phyloP scores from a whole-genome alignment of 257 asterid species.

The Buddleja alternifolia region DNA sequence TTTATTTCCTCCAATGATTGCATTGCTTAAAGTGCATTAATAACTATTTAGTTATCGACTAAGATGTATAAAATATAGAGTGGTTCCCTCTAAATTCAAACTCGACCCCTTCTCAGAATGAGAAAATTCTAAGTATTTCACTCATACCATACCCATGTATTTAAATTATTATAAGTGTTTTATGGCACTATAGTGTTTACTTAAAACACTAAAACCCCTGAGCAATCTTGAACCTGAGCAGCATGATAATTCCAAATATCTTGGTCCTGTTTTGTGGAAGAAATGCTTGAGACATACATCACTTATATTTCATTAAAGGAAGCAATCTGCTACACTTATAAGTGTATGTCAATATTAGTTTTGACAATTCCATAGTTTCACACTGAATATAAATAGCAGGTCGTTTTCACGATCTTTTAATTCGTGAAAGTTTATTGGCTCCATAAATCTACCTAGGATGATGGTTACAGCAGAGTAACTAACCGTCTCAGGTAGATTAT shows the following conservation, averaged over 20 bases:
- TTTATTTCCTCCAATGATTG: neutral
- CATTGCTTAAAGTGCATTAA: neutral
- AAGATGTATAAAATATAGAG: neutral
- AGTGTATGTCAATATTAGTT: neutral
- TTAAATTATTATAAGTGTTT: neutral
- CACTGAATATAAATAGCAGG: constrained; percentile 8
- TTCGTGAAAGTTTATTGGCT: constrained; percentile 7
- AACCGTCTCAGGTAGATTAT: constrained; percentile 98
- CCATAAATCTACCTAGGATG: constrained; percentile 10
- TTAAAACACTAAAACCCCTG: neutral
- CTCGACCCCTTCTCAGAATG: no score
- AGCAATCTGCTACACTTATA: neutral
- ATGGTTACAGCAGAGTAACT: constrained; percentile 42
- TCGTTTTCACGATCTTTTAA: neutral
- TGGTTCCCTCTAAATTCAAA: neutral
- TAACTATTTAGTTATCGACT: neutral
- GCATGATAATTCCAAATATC: neutral
- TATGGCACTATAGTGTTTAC: neutral
- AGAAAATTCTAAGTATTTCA: neutral
- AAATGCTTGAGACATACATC: neutral
- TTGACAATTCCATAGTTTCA: neutral
- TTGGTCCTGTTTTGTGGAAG: neutral
- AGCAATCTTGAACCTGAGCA: neutral
- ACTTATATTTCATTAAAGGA: neutral
- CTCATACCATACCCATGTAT: neutral